Evolutionary conservation across 2,329 filamentous ascomycete genomes (phyloP).

Genomic region (Cryphonectria japonica): DNA sequence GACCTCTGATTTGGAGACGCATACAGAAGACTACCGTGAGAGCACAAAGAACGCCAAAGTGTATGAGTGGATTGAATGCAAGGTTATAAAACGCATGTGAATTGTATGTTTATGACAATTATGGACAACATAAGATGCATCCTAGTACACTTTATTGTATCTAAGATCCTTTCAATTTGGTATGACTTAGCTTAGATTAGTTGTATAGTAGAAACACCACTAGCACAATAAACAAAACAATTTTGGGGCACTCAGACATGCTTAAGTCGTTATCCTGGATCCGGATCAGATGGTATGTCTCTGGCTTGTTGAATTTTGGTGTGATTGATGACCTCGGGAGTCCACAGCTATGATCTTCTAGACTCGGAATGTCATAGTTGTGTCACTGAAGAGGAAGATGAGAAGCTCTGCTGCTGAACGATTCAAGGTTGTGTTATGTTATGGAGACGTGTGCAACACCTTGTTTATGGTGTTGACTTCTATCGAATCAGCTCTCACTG

Average conservation of each 20-base stretch:
- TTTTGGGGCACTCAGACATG: too few relatives aligned
- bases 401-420: too few relatives aligned
- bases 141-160: too few relatives aligned
- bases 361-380: neutral
- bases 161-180: too few relatives aligned
- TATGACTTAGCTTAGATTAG: too few relatives aligned
- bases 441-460: neutral
- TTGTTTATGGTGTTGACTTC: neutral
- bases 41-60: neutral
- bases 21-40: neutral
- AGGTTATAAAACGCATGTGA: neutral
- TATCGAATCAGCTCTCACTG: neutral
- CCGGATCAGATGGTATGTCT: too few relatives aligned
- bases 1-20: slow-evolving; percentile 13
- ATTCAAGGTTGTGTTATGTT: neutral
- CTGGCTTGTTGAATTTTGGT: neutral
- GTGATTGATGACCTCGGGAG: neutral
- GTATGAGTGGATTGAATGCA: neutral
- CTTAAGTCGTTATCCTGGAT: too few relatives aligned
- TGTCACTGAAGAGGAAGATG: neutral
- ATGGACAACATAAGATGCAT: too few relatives aligned
- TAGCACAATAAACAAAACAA: too few relatives aligned
- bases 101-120: neutral
- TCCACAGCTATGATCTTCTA: neutral
- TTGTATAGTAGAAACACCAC: too few relatives aligned